Base-by-base conservation (phyloP, 352 stramenopile genomes). In the Phytopythium helicoides region DNA sequence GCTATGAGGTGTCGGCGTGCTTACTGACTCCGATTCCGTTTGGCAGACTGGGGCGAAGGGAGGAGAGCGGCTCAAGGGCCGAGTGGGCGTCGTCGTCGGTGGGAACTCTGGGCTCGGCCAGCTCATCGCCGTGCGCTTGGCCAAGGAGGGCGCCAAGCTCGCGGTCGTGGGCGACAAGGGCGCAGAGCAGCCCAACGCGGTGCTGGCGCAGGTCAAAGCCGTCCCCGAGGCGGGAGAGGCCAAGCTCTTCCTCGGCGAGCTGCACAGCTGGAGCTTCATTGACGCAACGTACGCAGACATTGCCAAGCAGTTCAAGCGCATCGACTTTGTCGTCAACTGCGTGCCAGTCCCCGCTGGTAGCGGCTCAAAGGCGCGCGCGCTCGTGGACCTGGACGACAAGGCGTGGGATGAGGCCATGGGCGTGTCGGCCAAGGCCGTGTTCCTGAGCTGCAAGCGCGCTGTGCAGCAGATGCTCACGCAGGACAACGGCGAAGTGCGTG, bases 281-380 rank as follows among this genome's bases (percentile, higher is more conserved):
- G 72, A 87, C 40, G 52, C 38, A 9, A 66, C 73, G 22, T 87
- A 78, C 54, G 31, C 58, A 3, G 54, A 51, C 1, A 58, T 85
- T 23, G 69, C 66, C 21, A 74, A 74, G 45, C 40, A 72, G 34
- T 73, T 81, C 51, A 69, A 63, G 45, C 79, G 79, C 48, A 74
- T 87, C 22, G 79, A 87, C 61, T 89, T 89, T 67, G 74, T 87
- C 15, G 74, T 87, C 51, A 87, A 89, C 60, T 89, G 76, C 46
- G 56, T 87, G 11, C 69, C 74, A 0, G 40, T 62, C 1, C 67
- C 64, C 5, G 60, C 60, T 15, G 58, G 58, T 8, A 64, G 56
- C 35, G 66, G 55, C 0, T 61, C 61, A 35, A 78, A 80, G 59
- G 56, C 63, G 6, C 71, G 31, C 9, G 22, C 60, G 35, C 56